Base-by-base conservation (phyloP, 2,329 filamentous ascomycete genomes). In the Ascochyta clinopodiicola region DNA sequence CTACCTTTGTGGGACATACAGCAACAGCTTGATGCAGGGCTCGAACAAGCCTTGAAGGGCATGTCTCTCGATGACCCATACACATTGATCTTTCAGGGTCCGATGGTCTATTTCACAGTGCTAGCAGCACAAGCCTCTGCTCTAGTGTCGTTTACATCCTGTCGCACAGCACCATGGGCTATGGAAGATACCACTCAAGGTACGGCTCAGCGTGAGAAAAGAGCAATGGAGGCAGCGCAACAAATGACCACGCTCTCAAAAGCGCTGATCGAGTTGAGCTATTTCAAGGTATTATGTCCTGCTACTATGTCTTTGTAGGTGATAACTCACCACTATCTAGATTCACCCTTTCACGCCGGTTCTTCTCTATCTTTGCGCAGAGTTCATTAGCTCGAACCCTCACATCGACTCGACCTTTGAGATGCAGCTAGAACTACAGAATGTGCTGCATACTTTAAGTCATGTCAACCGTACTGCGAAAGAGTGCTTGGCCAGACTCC, bases 301-400 rank as follows among this genome's bases (percentile, higher is more conserved):
- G 6, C 2, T 19, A 19, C 6, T 6, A 5, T 27, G 5, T 34
- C 3, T 10, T 42, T 35, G 6, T 13, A 6, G 13, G 10, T 5
- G 13, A 21, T 31, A 21, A 22, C 47, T 43, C 1, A 43, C 31
- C 1, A 50, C n/a, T 6, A 9, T 2, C 3, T 42, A 50, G 47
- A 44, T 50, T 12, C 47, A 50, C 10, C 47, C 47, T 17, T 50
- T 50, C 22, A 50, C 47, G 7, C 47, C 47, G 10, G 47, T 50
- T 1, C 38, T 50, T 36, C 39, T 50, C 10, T 50, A 50, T 27
- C n/a, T 50, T 25, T 43, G 47, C 9, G 47, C 21, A 1, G 47
- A 50, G n/a, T 43, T 50, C 6, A 21, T 50, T 17, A 25, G 3
- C 10, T 43, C 39, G 7, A 50, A 50, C 9, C 21, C 8, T 12